Evolutionary conservation across 768 basidiomycete genomes (phyloP), one percentile per base, ranked within the genome.

Genomic region (Phallus indusiatus): DNA sequence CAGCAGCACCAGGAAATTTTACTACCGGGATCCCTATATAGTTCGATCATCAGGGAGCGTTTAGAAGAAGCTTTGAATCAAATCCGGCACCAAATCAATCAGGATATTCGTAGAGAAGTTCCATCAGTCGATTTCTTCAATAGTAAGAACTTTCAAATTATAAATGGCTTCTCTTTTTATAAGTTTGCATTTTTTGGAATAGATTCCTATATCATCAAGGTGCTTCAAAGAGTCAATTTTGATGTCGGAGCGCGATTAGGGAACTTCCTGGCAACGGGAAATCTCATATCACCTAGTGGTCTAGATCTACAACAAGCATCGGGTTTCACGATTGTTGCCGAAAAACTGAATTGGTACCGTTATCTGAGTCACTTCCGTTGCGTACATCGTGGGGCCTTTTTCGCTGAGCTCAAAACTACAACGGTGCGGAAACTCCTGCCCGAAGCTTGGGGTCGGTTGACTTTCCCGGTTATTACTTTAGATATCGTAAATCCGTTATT

Each of bases 331-430:
- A 96, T 99, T 65, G 89, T 98, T 35, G 96, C 94, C 5, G 96
- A 99, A 75, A 98, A 98, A 73, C 79, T 99, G 61, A 99, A 99
- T 71, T 99, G 96, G 84, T 86, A 90, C 65, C 92, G 96, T 37
- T 99, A 97, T 72, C 93, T 99, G 71, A 90, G 89, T 68, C 96
- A 99, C 74, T 99, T 99, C 78, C 81, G 96, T 59, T 96, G 90
- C 71, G 93, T 99, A 33, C 96, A 99, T 74, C 90, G 96, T 73
- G 96, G 96, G 70, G 94, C 96, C 37, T 99, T 99, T 82, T 99
- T 99, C 69, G 90, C 94, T 7, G 94, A 98, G 71, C 82, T 98
- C 56, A 97, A 97, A 76, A 99, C 96, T 1, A 99, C 96, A 0
- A 86, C 93, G 20, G 96, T 99, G 57, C 86, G 96, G 63, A 98